Conservation (phyloP, 345 rosid genomes). For the Gossypium longicalyx region DNA sequence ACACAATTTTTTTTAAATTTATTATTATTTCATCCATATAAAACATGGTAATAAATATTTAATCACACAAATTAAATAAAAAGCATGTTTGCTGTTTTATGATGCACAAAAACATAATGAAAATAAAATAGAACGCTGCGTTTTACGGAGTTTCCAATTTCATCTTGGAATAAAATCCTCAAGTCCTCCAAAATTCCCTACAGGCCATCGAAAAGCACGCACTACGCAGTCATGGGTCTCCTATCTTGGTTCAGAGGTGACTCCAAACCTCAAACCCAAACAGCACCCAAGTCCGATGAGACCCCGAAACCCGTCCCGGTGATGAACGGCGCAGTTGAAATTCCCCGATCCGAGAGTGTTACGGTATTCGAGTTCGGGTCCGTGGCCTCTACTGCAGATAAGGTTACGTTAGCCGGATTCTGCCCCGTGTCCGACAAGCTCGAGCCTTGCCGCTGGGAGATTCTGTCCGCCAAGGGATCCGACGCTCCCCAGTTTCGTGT, state of each 20-base stretch:
- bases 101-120: too few relatives aligned
- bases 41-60: too few relatives aligned
- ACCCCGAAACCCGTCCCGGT: constrained; percentile 35
- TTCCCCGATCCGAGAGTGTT: constrained; percentile 65
- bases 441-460: constrained; percentile 93
- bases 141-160: neutral
- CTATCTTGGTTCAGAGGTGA: constrained; percentile 76
- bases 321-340: constrained; percentile 88
- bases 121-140: too few relatives aligned
- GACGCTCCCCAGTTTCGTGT: constrained; percentile 93
- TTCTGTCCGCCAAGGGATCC: constrained; percentile 59
- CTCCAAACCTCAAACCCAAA: constrained; percentile 37
- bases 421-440: constrained; percentile 93
- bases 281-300: constrained; percentile 26
- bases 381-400: constrained; percentile 58
- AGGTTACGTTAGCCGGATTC: constrained; percentile 85
- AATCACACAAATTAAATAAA: too few relatives aligned
- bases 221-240: constrained; percentile 51
- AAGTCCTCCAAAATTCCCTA: neutral
- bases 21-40: too few relatives aligned
- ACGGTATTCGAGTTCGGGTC: constrained; percentile 94
- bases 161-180: too few relatives aligned
- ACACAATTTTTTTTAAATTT: too few relatives aligned
- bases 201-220: neutral
- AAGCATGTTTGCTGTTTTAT: too few relatives aligned